Base-by-base conservation (phyloP, 768 basidiomycete species). In the Leccinum boreale region DNA sequence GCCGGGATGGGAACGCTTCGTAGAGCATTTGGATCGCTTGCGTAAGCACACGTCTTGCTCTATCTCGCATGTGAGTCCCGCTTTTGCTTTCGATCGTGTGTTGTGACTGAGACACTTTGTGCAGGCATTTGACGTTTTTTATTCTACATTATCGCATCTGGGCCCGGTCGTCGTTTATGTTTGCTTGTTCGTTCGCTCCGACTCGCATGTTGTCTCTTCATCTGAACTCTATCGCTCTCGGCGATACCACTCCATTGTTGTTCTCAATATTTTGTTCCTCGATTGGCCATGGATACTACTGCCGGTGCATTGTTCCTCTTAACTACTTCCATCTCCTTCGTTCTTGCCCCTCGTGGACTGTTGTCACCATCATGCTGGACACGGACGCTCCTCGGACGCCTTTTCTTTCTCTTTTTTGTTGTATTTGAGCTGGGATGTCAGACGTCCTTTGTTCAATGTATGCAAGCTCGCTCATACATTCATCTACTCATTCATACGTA, bases 21-120 rank as follows among this genome's bases (percentile, higher is more conserved):
- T 60, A 47, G 39, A 36, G 28, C 15, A 2, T 26, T 5, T 33
- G 10, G 42, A 24, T 24, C 45, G 23, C 45, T 15, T 19, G 24
- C 53, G 53, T 55, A 39, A 4, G 17, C 36, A 17, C 36, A 55
- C 28, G 31, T 26, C 9, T 33, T 19, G 8, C 44, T 54, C 52
- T 39, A 39, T 56, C 55, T 56, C 39, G 52, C 52, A 55, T 56
- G 55, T 55, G 12, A 39, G 55, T 17, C 3, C 21, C 4, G 19
- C 19, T 45, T 21, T 8, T 11, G 10, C 19, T 39, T 21, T 45
- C 17, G n/a, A 45, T 7, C 26, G 3, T 48, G 14, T 9, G 21
- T 7, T 19, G 5, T 17, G 47, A 29, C 15, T 15, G 5, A 19
- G 21, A 10, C 17, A 3, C 21, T 3, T 51, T 14, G 17, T 24